Evolutionary conservation across 2,329 filamentous ascomycete species (phyloP).

Genomic region (Microcyclosporella mali): DNA sequence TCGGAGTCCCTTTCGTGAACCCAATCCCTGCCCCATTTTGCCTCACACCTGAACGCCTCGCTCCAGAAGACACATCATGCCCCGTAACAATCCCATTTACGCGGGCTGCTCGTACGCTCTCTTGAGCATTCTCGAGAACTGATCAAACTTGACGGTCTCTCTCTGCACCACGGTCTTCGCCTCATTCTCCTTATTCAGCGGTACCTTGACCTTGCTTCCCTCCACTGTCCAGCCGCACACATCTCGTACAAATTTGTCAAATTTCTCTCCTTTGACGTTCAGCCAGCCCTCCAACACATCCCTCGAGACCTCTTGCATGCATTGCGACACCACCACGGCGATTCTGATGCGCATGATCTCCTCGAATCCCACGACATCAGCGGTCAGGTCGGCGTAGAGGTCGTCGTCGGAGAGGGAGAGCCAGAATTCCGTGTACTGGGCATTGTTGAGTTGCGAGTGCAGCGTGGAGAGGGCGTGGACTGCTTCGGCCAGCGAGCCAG

Average conservation of each 20-base stretch:
- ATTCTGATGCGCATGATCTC: conserved; percentile 87
- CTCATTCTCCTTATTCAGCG: conserved; percentile 94
- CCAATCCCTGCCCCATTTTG: background rate
- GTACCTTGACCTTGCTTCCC: conserved; percentile 62
- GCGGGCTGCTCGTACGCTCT: conserved; percentile 80
- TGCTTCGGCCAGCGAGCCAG: conserved; percentile 73
- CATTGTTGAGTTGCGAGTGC: conserved; percentile 80
- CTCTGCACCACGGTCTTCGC: conserved; percentile 91
- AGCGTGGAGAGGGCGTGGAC: conserved; percentile 79
- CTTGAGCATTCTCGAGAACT: conserved; percentile 72
- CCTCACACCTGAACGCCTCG: conserved; percentile 4
- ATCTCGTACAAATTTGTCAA: conserved; percentile 45
- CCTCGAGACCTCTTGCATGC: conserved; percentile 64
- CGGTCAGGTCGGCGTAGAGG: conserved; percentile 88
- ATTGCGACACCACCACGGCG: conserved; percentile 79
- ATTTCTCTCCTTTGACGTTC: conserved; percentile 41
- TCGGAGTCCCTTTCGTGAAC: background rate
- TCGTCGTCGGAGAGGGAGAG: conserved; percentile 86
- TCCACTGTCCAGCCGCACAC: conserved; percentile 78
- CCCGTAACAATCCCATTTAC: conserved; percentile 15
- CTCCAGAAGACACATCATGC: conserved; percentile 8
- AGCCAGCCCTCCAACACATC: conserved; percentile 46
- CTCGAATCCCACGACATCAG: conserved; percentile 92
- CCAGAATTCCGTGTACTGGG: conserved; percentile 92
- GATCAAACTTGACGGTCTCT: conserved; percentile 89